Evolutionary conservation across 257 asterid genomes (phyloP).

Genomic region (Verbascum thapsus): DNA sequence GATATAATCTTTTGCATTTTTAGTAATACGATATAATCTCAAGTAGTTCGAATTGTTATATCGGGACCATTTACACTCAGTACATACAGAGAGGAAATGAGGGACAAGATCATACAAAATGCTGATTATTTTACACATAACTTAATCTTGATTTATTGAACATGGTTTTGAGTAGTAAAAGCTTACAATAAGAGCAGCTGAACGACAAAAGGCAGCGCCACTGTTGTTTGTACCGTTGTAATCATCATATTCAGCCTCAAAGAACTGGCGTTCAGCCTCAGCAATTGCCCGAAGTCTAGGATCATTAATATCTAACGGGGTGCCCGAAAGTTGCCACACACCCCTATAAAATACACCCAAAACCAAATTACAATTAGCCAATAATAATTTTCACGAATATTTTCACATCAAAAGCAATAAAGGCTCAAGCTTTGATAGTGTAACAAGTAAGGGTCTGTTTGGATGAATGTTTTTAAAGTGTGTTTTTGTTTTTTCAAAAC

Average conservation of each 20-base stretch:
- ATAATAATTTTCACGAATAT: too few relatives aligned
- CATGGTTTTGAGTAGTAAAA: not conserved
- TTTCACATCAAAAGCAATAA: too few relatives aligned
- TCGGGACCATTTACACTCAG: too few relatives aligned
- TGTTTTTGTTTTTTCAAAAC: too few relatives aligned
- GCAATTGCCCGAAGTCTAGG: slow-evolving; percentile 89
- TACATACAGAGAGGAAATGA: too few relatives aligned
- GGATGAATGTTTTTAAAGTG: too few relatives aligned
- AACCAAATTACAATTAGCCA: slow-evolving; percentile 18
- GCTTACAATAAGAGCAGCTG: slow-evolving; percentile 92
- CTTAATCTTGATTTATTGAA: not conserved
- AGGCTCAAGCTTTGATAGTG: too few relatives aligned
- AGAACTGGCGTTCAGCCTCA: slow-evolving; percentile 87
- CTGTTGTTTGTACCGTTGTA: slow-evolving; percentile 69
- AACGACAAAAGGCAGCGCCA: slow-evolving; percentile 94
- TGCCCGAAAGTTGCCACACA: slow-evolving; percentile 93
- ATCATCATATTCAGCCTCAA: slow-evolving; percentile 92
- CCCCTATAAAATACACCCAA: slow-evolving; percentile 49
- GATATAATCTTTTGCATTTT: too few relatives aligned
- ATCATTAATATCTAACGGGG: slow-evolving; percentile 76
- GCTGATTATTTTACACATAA: not conserved
- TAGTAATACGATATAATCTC: too few relatives aligned
- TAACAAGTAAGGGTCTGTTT: too few relatives aligned
- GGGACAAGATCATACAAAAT: too few relatives aligned
- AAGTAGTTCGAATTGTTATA: too few relatives aligned